phyloP scores from a whole-genome alignment of 139 green algal genomes.

The Volvox reticuliferus region DNA sequence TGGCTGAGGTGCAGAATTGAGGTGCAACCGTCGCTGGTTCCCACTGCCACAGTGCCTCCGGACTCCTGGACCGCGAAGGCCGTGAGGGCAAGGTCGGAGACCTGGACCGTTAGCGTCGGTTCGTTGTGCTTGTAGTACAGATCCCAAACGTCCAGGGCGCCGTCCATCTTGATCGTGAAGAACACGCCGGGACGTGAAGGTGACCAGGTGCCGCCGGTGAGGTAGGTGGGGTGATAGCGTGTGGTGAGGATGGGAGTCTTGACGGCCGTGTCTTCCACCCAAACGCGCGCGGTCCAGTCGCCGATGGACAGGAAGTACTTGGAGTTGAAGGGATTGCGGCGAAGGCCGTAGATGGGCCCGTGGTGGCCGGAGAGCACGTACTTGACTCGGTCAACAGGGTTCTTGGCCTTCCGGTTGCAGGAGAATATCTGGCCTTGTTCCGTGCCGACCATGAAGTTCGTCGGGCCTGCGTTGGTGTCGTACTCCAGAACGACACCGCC shows the following conservation, averaged over 20 bases:
- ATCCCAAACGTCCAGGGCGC: slow-evolving; percentile 92
- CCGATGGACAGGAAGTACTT: slow-evolving; percentile 95
- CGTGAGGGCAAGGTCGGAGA: slow-evolving; percentile 74
- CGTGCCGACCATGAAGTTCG: slow-evolving; percentile 97
- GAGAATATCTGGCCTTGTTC: slow-evolving; percentile 77
- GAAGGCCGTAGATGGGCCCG: slow-evolving; percentile 84
- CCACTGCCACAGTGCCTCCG: slow-evolving; percentile 76
- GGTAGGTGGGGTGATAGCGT: slow-evolving; percentile 82
- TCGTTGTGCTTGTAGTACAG: slow-evolving; percentile 94
- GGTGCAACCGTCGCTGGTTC: slow-evolving; percentile 77
- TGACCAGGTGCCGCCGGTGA: slow-evolving; percentile 86
- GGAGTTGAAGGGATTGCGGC: slow-evolving; percentile 89
- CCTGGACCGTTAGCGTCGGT: slow-evolving; percentile 84
- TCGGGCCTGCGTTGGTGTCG: slow-evolving; percentile 85
- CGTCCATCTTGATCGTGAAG: slow-evolving; percentile 87
- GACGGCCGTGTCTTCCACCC: slow-evolving; percentile 90
- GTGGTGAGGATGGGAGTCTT: slow-evolving; percentile 90
- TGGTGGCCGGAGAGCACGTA: slow-evolving; percentile 88
- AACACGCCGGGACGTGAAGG: slow-evolving; percentile 86
- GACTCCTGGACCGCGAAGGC: slow-evolving; percentile 76
- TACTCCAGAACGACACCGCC: slow-evolving; percentile 89
- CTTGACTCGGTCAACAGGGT: slow-evolving; percentile 86
- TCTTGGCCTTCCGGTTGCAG: slow-evolving; percentile 89
- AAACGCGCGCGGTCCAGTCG: slow-evolving; percentile 94
- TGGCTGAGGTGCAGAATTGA: slow-evolving; percentile 84